Conservation (phyloP, 2,329 filamentous ascomycete genomes). For the Claviceps digitariae region DNA sequence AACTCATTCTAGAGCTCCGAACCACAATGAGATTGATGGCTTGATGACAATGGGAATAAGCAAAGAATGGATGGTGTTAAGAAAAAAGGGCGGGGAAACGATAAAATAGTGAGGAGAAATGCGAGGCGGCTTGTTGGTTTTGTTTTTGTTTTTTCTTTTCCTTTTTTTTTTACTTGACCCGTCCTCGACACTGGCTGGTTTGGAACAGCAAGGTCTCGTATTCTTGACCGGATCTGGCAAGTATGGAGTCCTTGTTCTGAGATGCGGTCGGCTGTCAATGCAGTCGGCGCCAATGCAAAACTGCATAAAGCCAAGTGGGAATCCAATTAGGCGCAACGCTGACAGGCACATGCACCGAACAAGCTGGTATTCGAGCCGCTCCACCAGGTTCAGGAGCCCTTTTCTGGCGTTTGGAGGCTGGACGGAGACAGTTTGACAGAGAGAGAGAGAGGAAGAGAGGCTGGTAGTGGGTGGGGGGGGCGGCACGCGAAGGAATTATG, state of each 20-base stretch:
- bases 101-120: neutral
- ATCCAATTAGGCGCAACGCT: slow-evolving; percentile 2
- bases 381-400: neutral
- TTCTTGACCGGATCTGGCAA: slow-evolving; percentile 5
- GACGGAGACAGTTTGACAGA: too few relatives aligned
- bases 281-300: slow-evolving; percentile 1
- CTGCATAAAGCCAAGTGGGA: slow-evolving; percentile 5
- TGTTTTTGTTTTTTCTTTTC: neutral
- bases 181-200: neutral
- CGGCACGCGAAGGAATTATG: neutral
- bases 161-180: neutral
- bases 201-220: slow-evolving; percentile 1
- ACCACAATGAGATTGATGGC: neutral
- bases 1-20: neutral
- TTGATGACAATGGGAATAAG: neutral
- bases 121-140: neutral
- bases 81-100: neutral
- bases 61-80: neutral
- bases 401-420: too few relatives aligned
- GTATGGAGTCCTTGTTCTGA: slow-evolving; percentile 1
- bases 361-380: neutral
- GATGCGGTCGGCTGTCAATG: slow-evolving; percentile 4
- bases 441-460: too few relatives aligned
- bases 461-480: too few relatives aligned
- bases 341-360: neutral